Base-by-base conservation (phyloP, 306 rosid species). In the Rosa persica region DNA sequence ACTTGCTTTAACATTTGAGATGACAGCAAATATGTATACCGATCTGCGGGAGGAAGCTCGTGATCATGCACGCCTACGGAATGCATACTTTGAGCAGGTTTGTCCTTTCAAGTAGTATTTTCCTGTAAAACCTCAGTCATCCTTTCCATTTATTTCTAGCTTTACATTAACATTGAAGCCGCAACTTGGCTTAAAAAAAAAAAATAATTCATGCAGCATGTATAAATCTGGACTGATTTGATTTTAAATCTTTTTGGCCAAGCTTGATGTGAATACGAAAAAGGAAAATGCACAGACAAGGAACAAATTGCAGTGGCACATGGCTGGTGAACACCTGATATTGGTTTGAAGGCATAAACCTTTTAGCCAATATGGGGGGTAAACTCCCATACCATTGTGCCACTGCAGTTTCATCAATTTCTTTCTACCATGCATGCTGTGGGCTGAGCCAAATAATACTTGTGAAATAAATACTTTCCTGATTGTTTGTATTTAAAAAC, bases 21-120 rank as follows among this genome's bases (percentile, higher is more conserved):
- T 92, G 89, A 78, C 98, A 94, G 98, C 89, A 65, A 88, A 85
- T 86, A 88, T 94, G 93, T 94, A 92, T 86, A 87, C 98, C 80
- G 97, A 94, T 82, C 83, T 89, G 83, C 91, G 97, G 82, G 98
- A 89, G 87, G 98, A 92, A 89, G 98, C 98, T 75, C 95, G 97
- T 42, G 98, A 89, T 83, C 98, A 94, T 86, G 98, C 98, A 74
- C 97, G 95, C 49, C 51, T 94, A 39, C 97, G 98, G 16, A 94
- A 94, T 88, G 93, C 92, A 58, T 92, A 89, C 81, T 90, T 94
- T 86, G 98, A 94, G 80, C 98, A 94, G 98, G 98, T 90, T 81
- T 84, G 87, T 77, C 67, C 75, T 77, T 58, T 58, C 27, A 76
- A 49, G 57, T 46, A 48, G 60, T 40, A 38, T 64, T 81, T 44